A percentile compares a stretch with the other conserved stretches of the same genome.
Conservation (phyloP, 768 basidiomycete genomes). For the Mycena olivaceomarginata region DNA sequence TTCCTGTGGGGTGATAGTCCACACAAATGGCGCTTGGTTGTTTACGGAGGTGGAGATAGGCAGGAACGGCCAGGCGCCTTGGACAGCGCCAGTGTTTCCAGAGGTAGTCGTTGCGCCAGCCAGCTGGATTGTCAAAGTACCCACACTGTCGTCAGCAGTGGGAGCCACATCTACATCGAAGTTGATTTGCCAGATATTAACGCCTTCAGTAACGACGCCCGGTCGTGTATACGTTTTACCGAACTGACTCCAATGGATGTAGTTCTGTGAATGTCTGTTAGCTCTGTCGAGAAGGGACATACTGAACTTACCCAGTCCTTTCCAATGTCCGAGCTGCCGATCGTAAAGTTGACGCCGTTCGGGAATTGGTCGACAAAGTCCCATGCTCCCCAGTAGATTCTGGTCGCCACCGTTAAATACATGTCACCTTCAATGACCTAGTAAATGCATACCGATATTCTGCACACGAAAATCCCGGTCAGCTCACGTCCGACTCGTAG, state of each 20-base stretch:
- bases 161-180: conserved; percentile 45
- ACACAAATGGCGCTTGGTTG: too few relatives aligned
- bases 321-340: conserved; percentile 46
- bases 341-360: conserved; percentile 52
- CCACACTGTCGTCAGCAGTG: conserved; percentile 16
- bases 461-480: conserved; percentile 46
- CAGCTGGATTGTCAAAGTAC: conserved; percentile 52
- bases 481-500: too few relatives aligned
- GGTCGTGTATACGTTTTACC: conserved; percentile 50
- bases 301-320: conserved; percentile 43
- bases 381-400: conserved; percentile 53
- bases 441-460: conserved; percentile 21
- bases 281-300: too few relatives aligned
- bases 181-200: conserved; percentile 51
- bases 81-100: conserved; percentile 45
- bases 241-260: conserved; percentile 52
- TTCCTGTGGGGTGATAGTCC: too few relatives aligned
- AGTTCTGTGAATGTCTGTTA: conserved; percentile 43
- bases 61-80: too few relatives aligned
- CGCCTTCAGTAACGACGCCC: conserved; percentile 42
- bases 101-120: conserved; percentile 51
- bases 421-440: too few relatives aligned
- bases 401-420: too few relatives aligned
- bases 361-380: conserved; percentile 54
- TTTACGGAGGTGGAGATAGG: too few relatives aligned